Conservation (phyloP, 192 early-diverging fungal genomes). For the Backusella liffmaniae region DNA sequence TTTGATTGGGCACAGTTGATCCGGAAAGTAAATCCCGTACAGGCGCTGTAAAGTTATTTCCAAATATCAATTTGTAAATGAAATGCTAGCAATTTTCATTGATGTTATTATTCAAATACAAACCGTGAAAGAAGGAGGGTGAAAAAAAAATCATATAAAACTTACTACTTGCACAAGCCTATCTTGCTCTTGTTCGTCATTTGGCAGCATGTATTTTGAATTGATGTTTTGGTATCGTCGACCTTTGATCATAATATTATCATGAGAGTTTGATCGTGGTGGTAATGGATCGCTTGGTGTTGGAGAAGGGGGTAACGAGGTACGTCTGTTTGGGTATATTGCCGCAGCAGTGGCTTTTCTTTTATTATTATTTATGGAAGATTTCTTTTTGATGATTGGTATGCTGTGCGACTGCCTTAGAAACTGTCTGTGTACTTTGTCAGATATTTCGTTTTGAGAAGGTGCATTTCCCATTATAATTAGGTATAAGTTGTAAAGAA, state of each 20-base stretch:
- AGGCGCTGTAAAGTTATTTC: constrained; percentile 27
- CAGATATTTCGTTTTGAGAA: background rate
- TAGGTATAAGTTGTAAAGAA: background rate
- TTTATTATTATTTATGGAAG: background rate
- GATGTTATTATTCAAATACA: too few species aligned
- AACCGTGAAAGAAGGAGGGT: too few species aligned
- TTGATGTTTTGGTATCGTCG: constrained; percentile 24
- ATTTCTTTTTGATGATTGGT: background rate
- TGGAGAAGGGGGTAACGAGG: background rate
- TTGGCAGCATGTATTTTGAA: constrained; percentile 25
- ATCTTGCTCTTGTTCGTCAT: constrained; percentile 34
- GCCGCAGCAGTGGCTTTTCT: background rate
- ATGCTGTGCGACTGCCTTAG: background rate
- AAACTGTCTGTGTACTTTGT: background rate
- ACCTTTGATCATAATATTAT: constrained; percentile 3
- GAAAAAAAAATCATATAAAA: background rate
- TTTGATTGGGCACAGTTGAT: background rate
- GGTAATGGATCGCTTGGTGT: background rate
- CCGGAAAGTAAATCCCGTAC: constrained; percentile 17
- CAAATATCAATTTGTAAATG: constrained; percentile 9
- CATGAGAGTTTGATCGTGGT: background rate
- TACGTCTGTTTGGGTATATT: background rate
- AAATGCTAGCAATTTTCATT: background rate
- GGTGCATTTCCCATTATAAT: background rate
- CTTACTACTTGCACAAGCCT: constrained; percentile 27